Base-by-base conservation (phyloP, 1,139 yeast genomes). In the Geotrichum histeridarum region DNA sequence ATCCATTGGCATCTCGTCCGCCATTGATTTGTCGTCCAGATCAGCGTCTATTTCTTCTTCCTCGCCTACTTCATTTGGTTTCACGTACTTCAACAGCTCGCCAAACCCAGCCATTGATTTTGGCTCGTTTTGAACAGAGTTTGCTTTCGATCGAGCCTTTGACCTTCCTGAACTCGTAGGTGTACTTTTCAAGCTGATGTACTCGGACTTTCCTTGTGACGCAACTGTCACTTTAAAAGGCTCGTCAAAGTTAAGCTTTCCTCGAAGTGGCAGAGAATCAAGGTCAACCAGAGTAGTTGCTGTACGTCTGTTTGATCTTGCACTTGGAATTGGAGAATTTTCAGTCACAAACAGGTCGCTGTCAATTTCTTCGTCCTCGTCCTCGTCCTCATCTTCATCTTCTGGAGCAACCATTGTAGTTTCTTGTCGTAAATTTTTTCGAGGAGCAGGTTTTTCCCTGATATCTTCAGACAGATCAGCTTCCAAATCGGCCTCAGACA, bases 1-100 rank as follows among this genome's bases (percentile, higher is more conserved):
- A n/a, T n/a, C n/a, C n/a, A n/a, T n/a, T n/a, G n/a, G n/a, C n/a
- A n/a, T n/a, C n/a, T n/a, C n/a, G n/a, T n/a, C n/a, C n/a, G n/a
- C n/a, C n/a, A n/a, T n/a, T n/a, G n/a, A n/a, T n/a, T n/a, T n/a
- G n/a, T n/a, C n/a, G n/a, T n/a, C n/a, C n/a, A n/a, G n/a, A n/a
- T n/a, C n/a, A 55, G 59, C 43, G 42, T 50, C 43, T 50, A 54
- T 32, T 33, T 42, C 50, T 39, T 51, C 47, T 15, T 53, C 44
- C 31, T 46, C 48, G 11, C 27, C 41, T 18, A 17, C 42, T n/a
- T n/a, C n/a, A n/a, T n/a, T n/a, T 12, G 17, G 35, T 8, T 31
- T 5, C 18, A 43, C 39, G 15, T 39, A 50, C 35, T 33, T 48
- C 17, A 49, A 17, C 8, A 51, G 30, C 11, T 38, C 15, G 4